A percentile compares a stretch with the other conserved stretches of the same genome.
Conservation (phyloP, 108 stramenopile species). For the Seminavis robusta region DNA sequence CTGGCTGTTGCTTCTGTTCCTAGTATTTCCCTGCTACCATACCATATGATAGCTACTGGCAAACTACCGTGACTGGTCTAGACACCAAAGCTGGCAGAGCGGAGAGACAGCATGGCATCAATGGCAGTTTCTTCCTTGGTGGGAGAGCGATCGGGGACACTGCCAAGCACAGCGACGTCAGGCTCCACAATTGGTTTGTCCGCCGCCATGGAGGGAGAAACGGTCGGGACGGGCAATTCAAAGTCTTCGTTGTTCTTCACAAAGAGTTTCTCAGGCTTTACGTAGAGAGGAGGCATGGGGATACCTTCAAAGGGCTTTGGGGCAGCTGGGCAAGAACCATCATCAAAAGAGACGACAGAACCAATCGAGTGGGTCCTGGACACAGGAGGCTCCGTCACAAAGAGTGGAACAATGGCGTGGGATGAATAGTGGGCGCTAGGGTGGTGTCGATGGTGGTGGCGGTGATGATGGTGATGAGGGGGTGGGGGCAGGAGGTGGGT, state of each 20-base stretch:
- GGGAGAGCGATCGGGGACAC: too few species aligned
- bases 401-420: neutral
- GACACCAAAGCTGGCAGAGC: neutral
- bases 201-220: neutral
- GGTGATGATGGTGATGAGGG: neutral
- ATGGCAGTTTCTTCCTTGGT: conserved; percentile 5
- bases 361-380: too few species aligned
- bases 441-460: neutral
- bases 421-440: neutral
- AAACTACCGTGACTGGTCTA: neutral
- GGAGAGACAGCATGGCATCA: conserved; percentile 10
- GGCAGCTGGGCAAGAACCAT: neutral
- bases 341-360: neutral
- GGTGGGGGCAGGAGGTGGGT: neutral
- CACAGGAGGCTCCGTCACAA: too few species aligned
- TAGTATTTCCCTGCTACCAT: neutral
- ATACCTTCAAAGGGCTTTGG: neutral
- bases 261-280: neutral
- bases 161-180: too few species aligned
- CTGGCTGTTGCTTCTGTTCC: neutral
- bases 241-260: neutral
- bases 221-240: neutral
- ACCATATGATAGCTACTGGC: neutral
- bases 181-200: neutral
- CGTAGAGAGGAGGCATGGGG: neutral